Base-by-base conservation (phyloP, 2,329 filamentous ascomycete genomes). In the Stemphylium lycopersici region DNA sequence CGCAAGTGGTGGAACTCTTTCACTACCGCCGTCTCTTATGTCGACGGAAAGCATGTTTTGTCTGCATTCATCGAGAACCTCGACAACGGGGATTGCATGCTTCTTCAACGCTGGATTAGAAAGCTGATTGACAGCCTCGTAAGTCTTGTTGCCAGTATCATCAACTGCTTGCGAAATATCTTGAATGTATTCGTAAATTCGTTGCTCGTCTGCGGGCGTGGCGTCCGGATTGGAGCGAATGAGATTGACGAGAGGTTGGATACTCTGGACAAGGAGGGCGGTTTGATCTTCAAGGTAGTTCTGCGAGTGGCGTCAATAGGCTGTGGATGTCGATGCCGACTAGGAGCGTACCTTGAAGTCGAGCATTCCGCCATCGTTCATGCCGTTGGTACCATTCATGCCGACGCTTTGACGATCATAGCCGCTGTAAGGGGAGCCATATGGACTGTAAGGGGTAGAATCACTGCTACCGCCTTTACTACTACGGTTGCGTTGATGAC, bases 251-350 rank as follows among this genome's bases (percentile, higher is more conserved):
- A 96, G 83, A n/a, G 87, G 84, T 75, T 95, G 90, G 60, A 96
- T 92, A 39, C 87, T 90, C 62, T 91, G 86, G 22, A 95, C 88
- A 55, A 96, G 82, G 3, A 87, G 79, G 45, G 90, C 89, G 10
- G 89, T 93, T 72, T 95, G 90, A 69, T 93, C 90, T 69, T 95
- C 90, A 32, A 96, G 84, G 70, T 91, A 93, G 55, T 90, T 84
- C 85, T 89, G 55, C 46, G 12, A 18, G 31, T 29, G 26, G 26
- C 48, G 59, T 69, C 55, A 64, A 59, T 56, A 20, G 26, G 8
- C 34, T 20, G 13, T 37, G 12, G 26, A n/a, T 18, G 5, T 18
- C 8, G 22, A 18, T 16, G 39, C 68, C 67, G 31, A 36, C 50
- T 46, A 37, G n/a, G 41, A 58, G 59, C 60, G 70, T 75, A 86